Conservation (phyloP, 306 rosid species). For the Macrotyloma uniflorum region DNA sequence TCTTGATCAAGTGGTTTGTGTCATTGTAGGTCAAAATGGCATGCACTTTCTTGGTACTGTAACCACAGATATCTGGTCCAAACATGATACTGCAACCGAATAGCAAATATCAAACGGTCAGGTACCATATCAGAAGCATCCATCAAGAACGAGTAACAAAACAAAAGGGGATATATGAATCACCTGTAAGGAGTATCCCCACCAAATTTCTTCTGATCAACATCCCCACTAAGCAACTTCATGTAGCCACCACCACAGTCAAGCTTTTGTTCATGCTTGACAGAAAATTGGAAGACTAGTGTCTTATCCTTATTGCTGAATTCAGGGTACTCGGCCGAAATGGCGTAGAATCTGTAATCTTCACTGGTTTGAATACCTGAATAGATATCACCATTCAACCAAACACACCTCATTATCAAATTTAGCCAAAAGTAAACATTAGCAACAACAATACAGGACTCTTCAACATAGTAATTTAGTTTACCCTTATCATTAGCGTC, state of each 20-base stretch:
- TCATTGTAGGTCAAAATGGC: constrained; percentile 81
- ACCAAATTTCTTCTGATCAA: constrained; percentile 97
- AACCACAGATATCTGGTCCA: constrained; percentile 99
- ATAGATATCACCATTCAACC: constrained; percentile 34
- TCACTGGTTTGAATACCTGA: constrained; percentile 98
- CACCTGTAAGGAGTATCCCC: constrained; percentile 98
- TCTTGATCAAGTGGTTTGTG: constrained; percentile 91
- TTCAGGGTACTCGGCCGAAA: constrained; percentile 96
- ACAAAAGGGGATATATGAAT: constrained; percentile 17
- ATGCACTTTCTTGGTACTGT: constrained; percentile 98
- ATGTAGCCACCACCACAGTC: constrained; percentile 99
- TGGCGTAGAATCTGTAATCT: constrained; percentile 92
- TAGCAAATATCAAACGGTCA: constrained; percentile 32
- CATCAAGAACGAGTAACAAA: not conserved
- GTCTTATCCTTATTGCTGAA: constrained; percentile 90
- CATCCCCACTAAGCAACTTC: constrained; percentile 86
- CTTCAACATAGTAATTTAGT: constrained; percentile 4
- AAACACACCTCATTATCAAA: not conserved
- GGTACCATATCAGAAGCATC: not conserved
- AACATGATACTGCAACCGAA: constrained; percentile 83
- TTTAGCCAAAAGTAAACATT: constrained; percentile 8
- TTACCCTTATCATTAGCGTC: constrained; percentile 85
- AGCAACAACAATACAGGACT: not conserved
- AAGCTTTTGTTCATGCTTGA: constrained; percentile 98
- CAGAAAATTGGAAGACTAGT: constrained; percentile 90